Evolutionary conservation across 768 basidiomycete species (phyloP), one percentile per base, ranked within the genome.

Genomic region (Boletellus sp.): DNA sequence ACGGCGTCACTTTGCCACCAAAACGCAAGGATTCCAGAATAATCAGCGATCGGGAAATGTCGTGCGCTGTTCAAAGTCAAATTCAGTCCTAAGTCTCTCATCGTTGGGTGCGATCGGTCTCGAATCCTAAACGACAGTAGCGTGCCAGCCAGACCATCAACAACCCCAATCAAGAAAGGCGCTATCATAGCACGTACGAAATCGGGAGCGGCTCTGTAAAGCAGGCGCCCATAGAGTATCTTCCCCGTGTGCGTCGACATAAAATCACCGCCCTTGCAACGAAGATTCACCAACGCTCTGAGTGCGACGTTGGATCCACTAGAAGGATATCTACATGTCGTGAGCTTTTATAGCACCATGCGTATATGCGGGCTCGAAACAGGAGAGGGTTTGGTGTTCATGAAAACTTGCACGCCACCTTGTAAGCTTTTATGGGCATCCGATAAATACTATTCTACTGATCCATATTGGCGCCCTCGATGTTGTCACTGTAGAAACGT

Each of bases 241-340:
- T 70, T 70, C 11, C 74, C 74, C 50, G 74, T 55, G 47, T 75
- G 73, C 3, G 73, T 75, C 31, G 52, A 42, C 19, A 50, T 32
- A 52, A 63, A 76, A 16, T 61, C 53, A 56, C 69, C 61, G 13
- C 71, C 73, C 48, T 73, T 76, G 52, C 73, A 63, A 22, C 73
- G 65, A 38, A 68, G 47, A 20, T 41, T 33, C 31, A 65, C 42
- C 26, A 62, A 38, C 15, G 38, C 51, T 45, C 53, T 51, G n/a
- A n/a, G n/a, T n/a, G n/a, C n/a, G n/a, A n/a, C n/a, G n/a, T n/a
- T n/a, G n/a, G n/a, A n/a, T n/a, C n/a, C n/a, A n/a, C n/a, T n/a
- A n/a, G n/a, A n/a, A n/a, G n/a, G n/a, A n/a, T n/a, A n/a, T n/a
- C n/a, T n/a, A n/a, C n/a, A n/a, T n/a, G n/a, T n/a, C n/a, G n/a